phyloP scores from a whole-genome alignment of 805 yeast species.

The Saturnispora ahearnii region DNA sequence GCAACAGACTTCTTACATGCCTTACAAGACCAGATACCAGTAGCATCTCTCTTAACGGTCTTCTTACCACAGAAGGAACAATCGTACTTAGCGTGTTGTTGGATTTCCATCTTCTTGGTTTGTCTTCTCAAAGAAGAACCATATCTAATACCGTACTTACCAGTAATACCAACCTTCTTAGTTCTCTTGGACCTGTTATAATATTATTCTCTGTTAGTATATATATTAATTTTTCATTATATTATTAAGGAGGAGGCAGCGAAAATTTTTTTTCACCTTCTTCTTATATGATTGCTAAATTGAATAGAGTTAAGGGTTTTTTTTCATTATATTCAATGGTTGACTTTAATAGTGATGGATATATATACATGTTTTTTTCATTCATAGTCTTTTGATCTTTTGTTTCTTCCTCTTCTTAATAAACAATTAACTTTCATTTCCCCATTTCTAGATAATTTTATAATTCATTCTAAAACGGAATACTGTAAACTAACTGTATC shows the following conservation, averaged over 20 bases:
- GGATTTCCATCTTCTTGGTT: slow-evolving; percentile 98
- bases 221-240: background rate
- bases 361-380: too few species aligned
- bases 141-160: slow-evolving; percentile 99
- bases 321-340: too few species aligned
- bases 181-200: slow-evolving; percentile 93
- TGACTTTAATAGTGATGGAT: too few species aligned
- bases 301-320: too few species aligned
- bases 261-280: background rate
- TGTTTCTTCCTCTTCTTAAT: too few species aligned
- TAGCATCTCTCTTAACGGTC: slow-evolving; percentile 93
- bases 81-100: slow-evolving; percentile 98
- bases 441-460: too few species aligned
- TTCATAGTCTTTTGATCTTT: too few species aligned
- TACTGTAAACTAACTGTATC: too few species aligned
- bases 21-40: slow-evolving; percentile 98
- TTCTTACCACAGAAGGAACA: slow-evolving; percentile 99
- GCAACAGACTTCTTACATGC: slow-evolving; percentile 95
- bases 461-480: too few species aligned
- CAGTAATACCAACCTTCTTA: slow-evolving; percentile 99
- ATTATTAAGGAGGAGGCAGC: background rate
- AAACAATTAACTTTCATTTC: too few species aligned
- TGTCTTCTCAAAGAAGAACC: slow-evolving; percentile 99
- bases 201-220: slow-evolving; percentile 3
- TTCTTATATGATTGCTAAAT: too few species aligned